Percentiles rank a stretch among this genome's conserved stretches.
phyloP scores from a whole-genome alignment of 2,329 filamentous ascomycete species.

The Ophiostoma triangulosporum region DNA sequence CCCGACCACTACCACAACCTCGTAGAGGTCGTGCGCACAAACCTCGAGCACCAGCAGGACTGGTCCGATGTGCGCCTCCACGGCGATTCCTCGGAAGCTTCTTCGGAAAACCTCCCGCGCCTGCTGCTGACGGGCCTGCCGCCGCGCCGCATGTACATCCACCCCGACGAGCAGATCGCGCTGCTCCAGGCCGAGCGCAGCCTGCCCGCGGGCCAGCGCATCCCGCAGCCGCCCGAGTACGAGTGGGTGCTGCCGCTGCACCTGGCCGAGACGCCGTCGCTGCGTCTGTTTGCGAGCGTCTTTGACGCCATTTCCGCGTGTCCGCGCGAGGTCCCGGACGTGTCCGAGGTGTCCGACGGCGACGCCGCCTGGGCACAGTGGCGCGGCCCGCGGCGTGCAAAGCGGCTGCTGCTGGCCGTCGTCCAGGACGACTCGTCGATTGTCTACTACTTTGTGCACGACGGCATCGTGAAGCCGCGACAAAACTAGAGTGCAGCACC shows the following conservation, averaged over 20 bases:
- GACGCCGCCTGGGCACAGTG: constrained; percentile 25
- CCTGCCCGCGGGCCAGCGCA: constrained; percentile 29
- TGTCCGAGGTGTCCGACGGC: constrained; percentile 11
- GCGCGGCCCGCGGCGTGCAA: constrained; percentile 36
- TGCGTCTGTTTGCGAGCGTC: constrained; percentile 50
- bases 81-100: constrained; percentile 21
- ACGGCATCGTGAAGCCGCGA: constrained; percentile 74
- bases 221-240: constrained; percentile 39
- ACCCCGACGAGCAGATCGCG: constrained; percentile 71
- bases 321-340: constrained; percentile 22
- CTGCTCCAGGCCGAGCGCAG: constrained; percentile 48
- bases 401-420: constrained; percentile 61
- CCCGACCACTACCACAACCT: constrained; percentile 26
- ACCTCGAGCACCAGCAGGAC: constrained; percentile 62
- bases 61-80: constrained; percentile 52
- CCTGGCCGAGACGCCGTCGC: constrained; percentile 57
- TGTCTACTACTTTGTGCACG: constrained; percentile 73
- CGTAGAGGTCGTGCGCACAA: constrained; percentile 49
- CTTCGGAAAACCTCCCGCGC: constrained; percentile 30
- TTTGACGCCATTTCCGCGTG: constrained; percentile 48
- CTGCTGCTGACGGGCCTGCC: constrained; percentile 61
- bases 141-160: constrained; percentile 59
- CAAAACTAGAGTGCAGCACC: constrained; percentile 50
- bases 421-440: constrained; percentile 71
- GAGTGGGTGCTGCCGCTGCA: constrained; percentile 72